Conservation (phyloP, 1,284 basidiomycete species). For the Tetrapyrgos nigripes region DNA sequence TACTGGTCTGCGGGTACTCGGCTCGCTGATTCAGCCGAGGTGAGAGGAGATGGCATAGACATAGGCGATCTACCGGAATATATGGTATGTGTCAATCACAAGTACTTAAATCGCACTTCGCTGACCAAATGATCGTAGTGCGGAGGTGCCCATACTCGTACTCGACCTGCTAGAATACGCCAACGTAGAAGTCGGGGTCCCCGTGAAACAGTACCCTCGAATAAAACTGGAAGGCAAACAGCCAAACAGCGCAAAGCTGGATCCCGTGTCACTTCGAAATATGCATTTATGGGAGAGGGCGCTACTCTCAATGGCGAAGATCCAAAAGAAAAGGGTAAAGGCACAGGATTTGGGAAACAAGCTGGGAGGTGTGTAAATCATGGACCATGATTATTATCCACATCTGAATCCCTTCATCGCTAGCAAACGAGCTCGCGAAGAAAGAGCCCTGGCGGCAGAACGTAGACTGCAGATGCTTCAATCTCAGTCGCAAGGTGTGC, state of each 20-base stretch:
- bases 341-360: slow-evolving; percentile 70
- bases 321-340: slow-evolving; percentile 50
- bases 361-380: slow-evolving; percentile 62
- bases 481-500: slow-evolving; percentile 34
- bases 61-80: slow-evolving; percentile 73
- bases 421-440: slow-evolving; percentile 79
- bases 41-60: slow-evolving; percentile 57
- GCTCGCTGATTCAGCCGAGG: slow-evolving; percentile 63
- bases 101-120: slow-evolving; percentile 8
- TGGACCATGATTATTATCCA: background rate
- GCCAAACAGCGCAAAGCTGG: slow-evolving; percentile 74
- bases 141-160: slow-evolving; percentile 76
- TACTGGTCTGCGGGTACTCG: slow-evolving; percentile 82
- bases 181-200: slow-evolving; percentile 46
- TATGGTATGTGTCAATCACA: slow-evolving; percentile 52
- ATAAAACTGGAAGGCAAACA: slow-evolving; percentile 63
- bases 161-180: slow-evolving; percentile 50
- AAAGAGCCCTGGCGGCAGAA: slow-evolving; percentile 76
- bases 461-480: slow-evolving; percentile 56
- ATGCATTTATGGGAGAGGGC: slow-evolving; percentile 65
- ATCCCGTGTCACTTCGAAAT: slow-evolving; percentile 63
- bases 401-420: slow-evolving; percentile 2
- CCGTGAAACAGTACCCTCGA: slow-evolving; percentile 53
- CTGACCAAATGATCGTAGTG: slow-evolving; percentile 52
- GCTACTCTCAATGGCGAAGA: slow-evolving; percentile 49